These are phyloP conservation scores for Bipolaris bicolor DNA, from an alignment of 2,329 filamentous ascomycete genomes.

Conservation along the genomic window DNA sequence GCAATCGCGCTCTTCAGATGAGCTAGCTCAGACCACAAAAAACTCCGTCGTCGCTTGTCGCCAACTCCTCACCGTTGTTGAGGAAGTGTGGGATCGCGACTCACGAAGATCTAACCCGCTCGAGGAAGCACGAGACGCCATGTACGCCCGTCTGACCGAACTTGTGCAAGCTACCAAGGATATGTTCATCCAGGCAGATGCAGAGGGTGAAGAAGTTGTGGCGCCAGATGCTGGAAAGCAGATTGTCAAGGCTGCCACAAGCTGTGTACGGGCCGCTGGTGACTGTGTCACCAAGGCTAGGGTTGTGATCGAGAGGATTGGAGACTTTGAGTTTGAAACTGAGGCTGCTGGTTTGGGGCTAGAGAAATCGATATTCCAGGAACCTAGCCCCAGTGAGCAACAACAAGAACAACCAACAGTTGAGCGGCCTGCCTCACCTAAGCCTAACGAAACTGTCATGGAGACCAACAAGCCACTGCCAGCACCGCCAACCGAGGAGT, in stretches of 20 bases:
- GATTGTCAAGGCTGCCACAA: constrained; percentile 78
- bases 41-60: constrained; percentile 83
- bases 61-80: constrained; percentile 77
- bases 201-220: constrained; percentile 75
- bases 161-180: constrained; percentile 82
- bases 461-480: constrained; percentile 49
- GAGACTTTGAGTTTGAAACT: constrained; percentile 79
- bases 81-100: constrained; percentile 81
- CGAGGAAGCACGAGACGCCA: constrained; percentile 70
- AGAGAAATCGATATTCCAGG: constrained; percentile 45
- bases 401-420: constrained; percentile 19
- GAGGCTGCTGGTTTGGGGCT: constrained; percentile 53
- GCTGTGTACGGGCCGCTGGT: constrained; percentile 86
- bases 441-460: constrained; percentile 20
- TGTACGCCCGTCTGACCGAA: constrained; percentile 81
- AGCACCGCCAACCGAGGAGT: constrained; percentile 46
- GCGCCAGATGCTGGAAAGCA: constrained; percentile 79
- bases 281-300: constrained; percentile 90
- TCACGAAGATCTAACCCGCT: constrained; percentile 70
- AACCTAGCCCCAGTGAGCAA: constrained; percentile 24
- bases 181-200: constrained; percentile 72
- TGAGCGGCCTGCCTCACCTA: constrained; percentile 14
- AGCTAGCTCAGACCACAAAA: constrained; percentile 81
- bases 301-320: constrained; percentile 82
- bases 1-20: constrained; percentile 86